Evolutionary conservation across 2,329 filamentous ascomycete genomes (phyloP), one percentile per base, ranked within the genome.

Genomic region (Emericellopsis atlantica): DNA sequence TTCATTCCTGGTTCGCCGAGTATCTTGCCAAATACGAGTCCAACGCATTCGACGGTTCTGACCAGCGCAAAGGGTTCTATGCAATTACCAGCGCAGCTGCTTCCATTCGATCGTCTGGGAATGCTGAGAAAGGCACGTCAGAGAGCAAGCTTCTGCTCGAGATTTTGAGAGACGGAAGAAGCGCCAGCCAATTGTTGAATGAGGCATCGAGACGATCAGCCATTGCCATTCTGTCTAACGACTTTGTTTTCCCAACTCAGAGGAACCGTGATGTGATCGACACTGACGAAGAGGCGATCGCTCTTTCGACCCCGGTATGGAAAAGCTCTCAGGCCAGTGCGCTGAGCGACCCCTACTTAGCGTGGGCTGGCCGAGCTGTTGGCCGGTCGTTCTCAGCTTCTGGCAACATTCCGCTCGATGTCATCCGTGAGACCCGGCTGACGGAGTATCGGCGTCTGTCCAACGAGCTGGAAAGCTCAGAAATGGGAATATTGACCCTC

Each of bases 361-460:
- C 84, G 1, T 98, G 93, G 93, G 84, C 85, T 36, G 89, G 85
- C 4, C 75, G 81, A 46, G 82, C 89, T 2, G 68, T 96, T 36
- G 92, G 93, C 7, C 76, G 87, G 54, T 81, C 86, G 0, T 96
- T 89, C 59, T 79, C 82, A 32, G 74, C 84, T 14, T 84, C 79
- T 23, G 88, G 88, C 2, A 68, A 76, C 41, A 70, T 86, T 6
- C 74, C 78, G 14, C 56, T 66, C 31, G 74, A 74, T 38, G 65
- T 84, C 36, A 57, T 81, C 2, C 65, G 69, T 22, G 80, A 84
- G 53, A 78, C 76, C 2, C 64, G 64, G 14, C 57, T 82, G 6
- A 58, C 63, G 12, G 61, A 67, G 48, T 79, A 67, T 50, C 61
- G 58, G 46, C 69, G 59, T 50, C 59, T 62, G 41, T 69, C 61